Base-by-base conservation (phyloP, 352 stramenopile species). In the Elongisporangium senticosum region DNA sequence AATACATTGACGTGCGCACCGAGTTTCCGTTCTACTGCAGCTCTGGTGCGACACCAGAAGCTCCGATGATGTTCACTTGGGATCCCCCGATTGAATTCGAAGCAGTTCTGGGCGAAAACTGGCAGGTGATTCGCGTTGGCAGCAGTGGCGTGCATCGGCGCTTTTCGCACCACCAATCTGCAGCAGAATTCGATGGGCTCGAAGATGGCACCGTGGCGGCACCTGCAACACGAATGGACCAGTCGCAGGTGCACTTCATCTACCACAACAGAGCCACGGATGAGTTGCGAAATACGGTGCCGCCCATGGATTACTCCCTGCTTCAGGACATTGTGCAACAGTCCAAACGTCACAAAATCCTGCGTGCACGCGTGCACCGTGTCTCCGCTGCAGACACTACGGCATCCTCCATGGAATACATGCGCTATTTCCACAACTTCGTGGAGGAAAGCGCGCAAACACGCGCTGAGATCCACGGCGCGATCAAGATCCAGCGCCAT, bases 241-340 rank as follows among this genome's bases (percentile, higher is more conserved):
- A 53, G 33, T 23, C 33, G 22, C 62, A 54, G 40, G 55, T 72
- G 19, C 52, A 79, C 17, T 93, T 89, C 53, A 56, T 90, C 17
- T 93, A 90, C 64, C 74, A 83, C 59, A 79, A 88, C 53, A 77
- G 76, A 0, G 10, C 66, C 26, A 91, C 79, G 0, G 71, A 73
- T 1, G 78, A 91, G 20, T 49, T 85, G 10, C 71, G 79, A 0
- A 43, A 61, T 2, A 63, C 62, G 4, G 70, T 85, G 7, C 84
- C 84, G 13, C 71, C 74, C 0, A 77, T 91, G 28, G 64, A 91
- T 60, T 83, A 75, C 48, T 54, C 57, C 19, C 63, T 87, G 1
- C 64, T 93, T 14, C 84, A 91, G 62, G 78, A 90, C 22, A 72
- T 87, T 4, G 78, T 92, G 1, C 82, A 93, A 47, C 74, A 85